Evolutionary conservation across 2,329 filamentous ascomycete species (phyloP).

Genomic region (Venturia effusa): DNA sequence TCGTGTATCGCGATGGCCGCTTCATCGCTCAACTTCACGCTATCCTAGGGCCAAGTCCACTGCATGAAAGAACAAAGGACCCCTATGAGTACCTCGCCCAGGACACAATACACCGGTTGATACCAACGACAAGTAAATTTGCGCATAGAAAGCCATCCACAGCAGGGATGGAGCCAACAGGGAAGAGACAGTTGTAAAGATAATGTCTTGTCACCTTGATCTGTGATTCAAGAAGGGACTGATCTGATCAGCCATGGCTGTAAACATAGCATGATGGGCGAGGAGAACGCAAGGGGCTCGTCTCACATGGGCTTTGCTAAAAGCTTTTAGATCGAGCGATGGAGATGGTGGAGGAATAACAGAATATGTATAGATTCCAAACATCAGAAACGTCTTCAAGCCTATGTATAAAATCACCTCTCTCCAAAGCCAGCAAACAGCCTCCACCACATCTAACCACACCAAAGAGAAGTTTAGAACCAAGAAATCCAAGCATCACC

Average conservation of each 20-base stretch:
- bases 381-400: not conserved
- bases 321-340: not conserved
- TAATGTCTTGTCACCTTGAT: not conserved
- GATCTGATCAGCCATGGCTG: not conserved
- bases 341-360: not conserved
- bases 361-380: not conserved
- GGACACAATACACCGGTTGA: constrained; percentile 3
- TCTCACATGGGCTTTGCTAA: not conserved
- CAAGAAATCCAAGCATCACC: no score
- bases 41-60: no score
- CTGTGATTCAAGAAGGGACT: constrained; percentile 1
- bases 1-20: no score
- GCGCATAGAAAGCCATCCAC: constrained; percentile 1
- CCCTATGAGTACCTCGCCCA: no score
- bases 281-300: constrained; percentile 1
- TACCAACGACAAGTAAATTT: constrained; percentile 7
- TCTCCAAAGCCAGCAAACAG: no score
- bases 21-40: no score
- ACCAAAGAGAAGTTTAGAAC: no score
- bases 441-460: no score
- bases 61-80: no score
- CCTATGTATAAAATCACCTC: not conserved
- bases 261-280: not conserved
- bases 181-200: not conserved
- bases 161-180: not conserved